Conservation (phyloP, 2,329 filamentous ascomycete genomes). For the Talaromyces sp. region DNA sequence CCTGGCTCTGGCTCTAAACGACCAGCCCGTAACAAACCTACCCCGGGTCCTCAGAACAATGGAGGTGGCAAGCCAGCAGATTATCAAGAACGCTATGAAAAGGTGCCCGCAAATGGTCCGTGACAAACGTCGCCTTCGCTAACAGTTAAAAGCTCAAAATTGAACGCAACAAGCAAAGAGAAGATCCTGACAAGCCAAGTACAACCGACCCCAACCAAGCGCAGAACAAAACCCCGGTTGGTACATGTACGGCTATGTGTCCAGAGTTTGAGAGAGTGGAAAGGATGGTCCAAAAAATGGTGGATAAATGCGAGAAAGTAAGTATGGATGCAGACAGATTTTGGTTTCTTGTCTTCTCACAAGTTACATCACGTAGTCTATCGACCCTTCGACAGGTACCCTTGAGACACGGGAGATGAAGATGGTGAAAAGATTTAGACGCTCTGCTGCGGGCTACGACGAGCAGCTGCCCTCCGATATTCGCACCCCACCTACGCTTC, state of each 20-base stretch:
- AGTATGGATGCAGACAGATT: neutral
- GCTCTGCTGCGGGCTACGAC: constrained; percentile 58
- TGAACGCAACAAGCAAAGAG: constrained; percentile 45
- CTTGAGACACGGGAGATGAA: constrained; percentile 31
- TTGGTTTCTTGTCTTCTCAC: constrained; percentile 11
- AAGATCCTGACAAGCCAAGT: constrained; percentile 47
- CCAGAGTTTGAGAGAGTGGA: constrained; percentile 59
- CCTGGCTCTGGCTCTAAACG: constrained; percentile 3
- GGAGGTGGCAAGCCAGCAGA: constrained; percentile 20
- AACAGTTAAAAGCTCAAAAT: constrained; percentile 40
- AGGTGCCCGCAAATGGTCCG: constrained; percentile 20
- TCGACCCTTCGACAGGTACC: constrained; percentile 29
- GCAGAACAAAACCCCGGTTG: constrained; percentile 54
- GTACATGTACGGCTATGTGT: constrained; percentile 60
- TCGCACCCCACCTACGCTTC: constrained; percentile 49
- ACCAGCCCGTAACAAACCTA: constrained; percentile 9
- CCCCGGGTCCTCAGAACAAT: constrained; percentile 13
- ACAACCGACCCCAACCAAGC: constrained; percentile 57
- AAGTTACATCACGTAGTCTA: constrained; percentile 19
- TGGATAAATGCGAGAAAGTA: constrained; percentile 57
- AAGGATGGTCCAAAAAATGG: constrained; percentile 57
- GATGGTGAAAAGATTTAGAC: constrained; percentile 61
- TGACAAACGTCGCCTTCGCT: neutral
- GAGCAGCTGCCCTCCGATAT: constrained; percentile 61
- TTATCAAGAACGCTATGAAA: constrained; percentile 32